Evolutionary conservation across 1,284 basidiomycete genomes (phyloP).

Genomic region (Pseudozyma tsukubaensis): DNA sequence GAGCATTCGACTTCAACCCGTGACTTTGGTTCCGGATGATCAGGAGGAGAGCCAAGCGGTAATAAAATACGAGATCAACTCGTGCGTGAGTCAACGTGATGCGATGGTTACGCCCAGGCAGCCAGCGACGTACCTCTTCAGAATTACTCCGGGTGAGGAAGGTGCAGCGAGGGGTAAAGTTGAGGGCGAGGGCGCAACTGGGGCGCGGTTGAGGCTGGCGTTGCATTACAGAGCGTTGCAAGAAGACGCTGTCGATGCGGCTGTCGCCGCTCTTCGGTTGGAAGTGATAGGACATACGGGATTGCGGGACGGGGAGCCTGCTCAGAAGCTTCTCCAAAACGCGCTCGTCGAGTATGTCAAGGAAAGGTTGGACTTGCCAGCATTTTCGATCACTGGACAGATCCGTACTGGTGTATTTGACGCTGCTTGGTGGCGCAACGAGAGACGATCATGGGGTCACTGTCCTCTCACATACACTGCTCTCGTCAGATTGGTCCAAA

Average conservation of each 20-base stretch:
- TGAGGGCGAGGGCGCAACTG: not conserved
- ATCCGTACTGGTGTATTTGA: slow-evolving; percentile 26
- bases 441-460: slow-evolving; percentile 25
- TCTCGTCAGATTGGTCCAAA: slow-evolving; percentile 1
- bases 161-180: not conserved
- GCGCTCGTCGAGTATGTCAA: slow-evolving; percentile 28
- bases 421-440: slow-evolving; percentile 25
- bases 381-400: slow-evolving; percentile 37
- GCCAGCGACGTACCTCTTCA: slow-evolving; percentile 58
- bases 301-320: slow-evolving; percentile 5
- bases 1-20: slow-evolving; percentile 36
- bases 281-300: no score
- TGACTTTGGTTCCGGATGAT: slow-evolving; percentile 31
- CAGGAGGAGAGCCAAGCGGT: slow-evolving; percentile 11
- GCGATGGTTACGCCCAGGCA: slow-evolving; percentile 53
- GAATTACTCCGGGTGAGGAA: slow-evolving; percentile 26
- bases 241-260: slow-evolving; percentile 46
- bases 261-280: not conserved
- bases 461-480: not conserved
- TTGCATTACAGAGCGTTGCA: slow-evolving; percentile 51
- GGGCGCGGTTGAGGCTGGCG: slow-evolving; percentile 32
- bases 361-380: slow-evolving; percentile 39
- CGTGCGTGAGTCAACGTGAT: slow-evolving; percentile 9
- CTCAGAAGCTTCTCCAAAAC: slow-evolving; percentile 21
- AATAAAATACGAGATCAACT: slow-evolving; percentile 16